Percentiles rank a stretch among this genome's conserved stretches.
These are phyloP conservation scores for Aspergillus sergii DNA, from an alignment of 2,329 filamentous ascomycete species.

Conservation along the genomic window DNA sequence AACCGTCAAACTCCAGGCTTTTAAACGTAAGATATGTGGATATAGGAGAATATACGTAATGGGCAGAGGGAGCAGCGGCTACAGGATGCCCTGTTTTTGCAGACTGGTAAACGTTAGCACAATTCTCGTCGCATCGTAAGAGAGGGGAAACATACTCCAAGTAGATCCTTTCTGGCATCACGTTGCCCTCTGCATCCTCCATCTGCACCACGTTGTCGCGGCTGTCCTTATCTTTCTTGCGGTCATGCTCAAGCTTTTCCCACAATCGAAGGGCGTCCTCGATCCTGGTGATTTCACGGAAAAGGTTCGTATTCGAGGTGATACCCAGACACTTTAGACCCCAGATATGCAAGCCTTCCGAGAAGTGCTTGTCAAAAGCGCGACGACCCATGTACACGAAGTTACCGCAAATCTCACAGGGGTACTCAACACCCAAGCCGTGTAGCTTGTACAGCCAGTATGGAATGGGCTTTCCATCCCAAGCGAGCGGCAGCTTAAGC, in stretches of 20 bases:
- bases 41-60: slow-evolving; percentile 13
- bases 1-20: slow-evolving; percentile 37
- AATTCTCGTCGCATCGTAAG: not conserved
- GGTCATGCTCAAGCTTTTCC: slow-evolving; percentile 89
- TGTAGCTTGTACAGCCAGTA: slow-evolving; percentile 99
- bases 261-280: slow-evolving; percentile 85
- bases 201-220: slow-evolving; percentile 92
- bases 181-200: slow-evolving; percentile 96
- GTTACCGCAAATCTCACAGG: slow-evolving; percentile 96
- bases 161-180: slow-evolving; percentile 99
- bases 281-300: slow-evolving; percentile 91
- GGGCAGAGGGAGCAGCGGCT: slow-evolving; percentile 24
- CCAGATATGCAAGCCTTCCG: slow-evolving; percentile 88
- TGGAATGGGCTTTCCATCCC: slow-evolving; percentile 98
- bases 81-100: slow-evolving; percentile 86
- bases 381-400: slow-evolving; percentile 98
- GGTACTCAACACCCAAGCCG: slow-evolving; percentile 89
- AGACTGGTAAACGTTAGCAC: slow-evolving; percentile 51
- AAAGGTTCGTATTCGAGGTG: slow-evolving; percentile 78
- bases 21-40: slow-evolving; percentile 20
- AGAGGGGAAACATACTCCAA: slow-evolving; percentile 61
- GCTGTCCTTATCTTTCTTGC: slow-evolving; percentile 73
- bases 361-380: slow-evolving; percentile 98
- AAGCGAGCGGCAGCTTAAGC: slow-evolving; percentile 89
- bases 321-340: slow-evolving; percentile 93